A percentile compares a stretch with the other conserved stretches of the same genome.
phyloP scores from a whole-genome alignment of 2,329 filamentous ascomycete species.

The Fusarium avenaceum region DNA sequence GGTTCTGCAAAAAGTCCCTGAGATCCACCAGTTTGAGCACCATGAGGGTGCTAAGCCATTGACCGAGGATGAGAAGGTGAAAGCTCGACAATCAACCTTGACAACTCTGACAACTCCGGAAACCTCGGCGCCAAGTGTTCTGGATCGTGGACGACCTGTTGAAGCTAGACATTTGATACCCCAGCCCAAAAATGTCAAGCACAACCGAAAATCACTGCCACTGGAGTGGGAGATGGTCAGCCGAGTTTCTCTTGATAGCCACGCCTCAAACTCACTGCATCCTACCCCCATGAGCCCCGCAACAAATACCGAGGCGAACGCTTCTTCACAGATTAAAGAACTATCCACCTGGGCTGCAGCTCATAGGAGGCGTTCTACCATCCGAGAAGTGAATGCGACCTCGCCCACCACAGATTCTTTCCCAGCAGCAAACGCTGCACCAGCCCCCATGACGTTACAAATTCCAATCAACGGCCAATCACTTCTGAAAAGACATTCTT shows the following conservation, averaged over 20 bases:
- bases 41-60: not conserved
- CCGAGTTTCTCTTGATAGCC: conserved; percentile 8
- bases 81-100: conserved; percentile 12
- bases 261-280: conserved; percentile 1
- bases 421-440: not conserved
- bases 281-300: not conserved
- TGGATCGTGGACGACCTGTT: conserved; percentile 27
- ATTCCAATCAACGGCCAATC: conserved; percentile 6
- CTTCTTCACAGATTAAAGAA: conserved; percentile 10
- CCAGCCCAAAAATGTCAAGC: conserved; percentile 14
- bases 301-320: conserved; percentile 5
- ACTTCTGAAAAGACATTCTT: not conserved
- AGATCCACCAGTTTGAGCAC: conserved; percentile 2
- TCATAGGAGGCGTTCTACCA: conserved; percentile 8
- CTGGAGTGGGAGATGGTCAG: conserved; percentile 24
- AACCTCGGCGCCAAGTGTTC: not conserved
- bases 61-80: conserved; percentile 6
- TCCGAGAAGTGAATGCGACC: not conserved
- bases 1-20: conserved; percentile 8
- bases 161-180: conserved; percentile 30
- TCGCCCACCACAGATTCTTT: not conserved
- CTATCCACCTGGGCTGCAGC: conserved; percentile 11
- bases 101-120: conserved; percentile 1
- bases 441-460: not conserved
- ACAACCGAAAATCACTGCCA: conserved; percentile 27